Evolutionary conservation across 495 filamentous ascomycete species (phyloP), one percentile per base, ranked within the genome.

Genomic region (Penicillium salamii): DNA sequence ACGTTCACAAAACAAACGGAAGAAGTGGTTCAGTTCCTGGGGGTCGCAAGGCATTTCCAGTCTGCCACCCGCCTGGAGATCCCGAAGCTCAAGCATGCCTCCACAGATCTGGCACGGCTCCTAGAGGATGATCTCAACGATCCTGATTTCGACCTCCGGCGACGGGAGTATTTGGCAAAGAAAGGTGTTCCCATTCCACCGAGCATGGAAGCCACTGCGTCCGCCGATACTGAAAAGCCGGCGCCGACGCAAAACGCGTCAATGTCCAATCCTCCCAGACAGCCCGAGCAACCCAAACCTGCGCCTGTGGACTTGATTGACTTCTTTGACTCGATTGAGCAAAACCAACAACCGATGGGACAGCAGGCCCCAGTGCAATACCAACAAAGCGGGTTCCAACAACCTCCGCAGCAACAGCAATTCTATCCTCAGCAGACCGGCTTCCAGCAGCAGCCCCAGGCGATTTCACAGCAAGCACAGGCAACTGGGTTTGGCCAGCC

Each of bases 301-400:
- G 81, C 83, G 3, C 85, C 87, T 0, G 77, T 85, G 39, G 89
- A 97, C 70, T 72, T 99, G 43, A 99, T 99, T 58, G 93, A 99
- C 65, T 96, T 99, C 66, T 99, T 99, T 62, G 93, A 93, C 51
- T 92, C 92, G 2, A 97, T 99, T 60, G 91, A 97, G 58, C 86
- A 88, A 58, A 91, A 92, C 52, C 90, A 92, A 66, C 89, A 91
- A 49, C 77, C 78, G 2, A 82, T 88, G 67, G 68, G 55, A 17
- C 67, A 71, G 42, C 54, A 65, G 42, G 54, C 57, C 24, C 63
- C 75, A 46, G 52, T 62, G 54, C 68, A 71, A 32, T 79, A 82
- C 54, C 78, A 77, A 23, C 69, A 76, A 50, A 52, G 50, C 11
- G 81, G 78, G 14, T 80, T 79, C 54, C 56, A 70, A 55, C 68